Percentiles rank a stretch among this genome's conserved stretches.
These are phyloP conservation scores for Botrytis fragariae DNA, from an alignment of 2,329 filamentous ascomycete genomes.

Conservation along the genomic window DNA sequence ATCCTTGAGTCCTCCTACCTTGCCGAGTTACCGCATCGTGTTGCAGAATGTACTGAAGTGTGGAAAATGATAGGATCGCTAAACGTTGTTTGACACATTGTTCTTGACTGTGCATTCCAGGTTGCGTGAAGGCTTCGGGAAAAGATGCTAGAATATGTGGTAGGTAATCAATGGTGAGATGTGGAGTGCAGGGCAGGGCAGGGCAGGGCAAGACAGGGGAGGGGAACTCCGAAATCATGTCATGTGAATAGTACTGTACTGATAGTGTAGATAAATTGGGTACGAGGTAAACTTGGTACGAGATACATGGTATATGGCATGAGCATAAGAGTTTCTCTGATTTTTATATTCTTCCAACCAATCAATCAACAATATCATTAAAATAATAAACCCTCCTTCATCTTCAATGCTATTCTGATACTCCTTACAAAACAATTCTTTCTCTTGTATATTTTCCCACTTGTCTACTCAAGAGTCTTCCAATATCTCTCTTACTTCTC, in stretches of 20 bases:
- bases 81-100: not conserved
- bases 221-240: slow-evolving; percentile 4
- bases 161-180: not conserved
- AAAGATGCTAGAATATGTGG: not conserved
- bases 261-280: not conserved
- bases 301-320: not conserved
- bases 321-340: not conserved
- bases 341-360: slow-evolving; percentile 6
- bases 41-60: not conserved
- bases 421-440: slow-evolving; percentile 64
- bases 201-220: not conserved
- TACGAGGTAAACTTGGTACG: not conserved
- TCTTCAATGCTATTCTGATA: not conserved
- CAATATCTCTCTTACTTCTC: slow-evolving; percentile 70
- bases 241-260: not conserved
- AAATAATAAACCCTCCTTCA: not conserved
- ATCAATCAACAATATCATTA: slow-evolving; percentile 13
- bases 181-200: too few species aligned
- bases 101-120: not conserved
- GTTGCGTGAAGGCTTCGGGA: not conserved
- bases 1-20: too few species aligned
- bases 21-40: not conserved
- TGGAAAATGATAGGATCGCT: slow-evolving; percentile 15
- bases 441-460: slow-evolving; percentile 83
- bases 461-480: slow-evolving; percentile 73